Conservation (phyloP, 2,329 filamentous ascomycete species). For the Xylaria sp. region DNA sequence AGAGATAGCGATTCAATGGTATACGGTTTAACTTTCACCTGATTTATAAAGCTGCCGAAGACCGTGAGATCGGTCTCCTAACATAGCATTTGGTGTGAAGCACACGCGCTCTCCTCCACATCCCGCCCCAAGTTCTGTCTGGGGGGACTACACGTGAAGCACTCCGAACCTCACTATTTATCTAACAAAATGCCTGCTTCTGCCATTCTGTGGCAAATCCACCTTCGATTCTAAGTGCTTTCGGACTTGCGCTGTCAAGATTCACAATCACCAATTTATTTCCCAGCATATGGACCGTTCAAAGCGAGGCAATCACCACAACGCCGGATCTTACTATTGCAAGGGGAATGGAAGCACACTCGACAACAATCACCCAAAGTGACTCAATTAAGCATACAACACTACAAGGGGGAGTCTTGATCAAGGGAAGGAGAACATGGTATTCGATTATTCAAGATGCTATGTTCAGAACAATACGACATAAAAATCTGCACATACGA, state of each 20-base stretch:
- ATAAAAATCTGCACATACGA: no score
- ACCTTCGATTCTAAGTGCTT: not conserved
- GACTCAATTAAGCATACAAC: no score
- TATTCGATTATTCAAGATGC: no score
- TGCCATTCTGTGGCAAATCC: not conserved
- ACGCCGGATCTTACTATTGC: not conserved
- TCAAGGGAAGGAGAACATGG: no score
- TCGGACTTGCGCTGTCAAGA: not conserved
- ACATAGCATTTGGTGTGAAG: not conserved
- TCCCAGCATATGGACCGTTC: not conserved
- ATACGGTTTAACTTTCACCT: not conserved
- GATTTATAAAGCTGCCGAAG: conserved; percentile 11
- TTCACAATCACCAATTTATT: not conserved
- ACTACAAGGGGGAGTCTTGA: no score
- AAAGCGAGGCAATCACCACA: not conserved
- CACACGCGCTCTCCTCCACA: conserved; percentile 1
- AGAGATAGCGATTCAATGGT: conserved; percentile 1
- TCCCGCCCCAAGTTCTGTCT: not conserved
- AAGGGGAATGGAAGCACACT: not conserved
- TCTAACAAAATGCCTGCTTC: not conserved
- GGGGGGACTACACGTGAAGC: not conserved
- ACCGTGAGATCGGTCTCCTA: not conserved
- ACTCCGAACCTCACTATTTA: not conserved
- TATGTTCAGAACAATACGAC: no score
- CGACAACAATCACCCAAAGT: not conserved